Evolutionary conservation across 108 stramenopile species (phyloP), one percentile per base, ranked within the genome.

Genomic region (Stephanodiscus triporus): DNA sequence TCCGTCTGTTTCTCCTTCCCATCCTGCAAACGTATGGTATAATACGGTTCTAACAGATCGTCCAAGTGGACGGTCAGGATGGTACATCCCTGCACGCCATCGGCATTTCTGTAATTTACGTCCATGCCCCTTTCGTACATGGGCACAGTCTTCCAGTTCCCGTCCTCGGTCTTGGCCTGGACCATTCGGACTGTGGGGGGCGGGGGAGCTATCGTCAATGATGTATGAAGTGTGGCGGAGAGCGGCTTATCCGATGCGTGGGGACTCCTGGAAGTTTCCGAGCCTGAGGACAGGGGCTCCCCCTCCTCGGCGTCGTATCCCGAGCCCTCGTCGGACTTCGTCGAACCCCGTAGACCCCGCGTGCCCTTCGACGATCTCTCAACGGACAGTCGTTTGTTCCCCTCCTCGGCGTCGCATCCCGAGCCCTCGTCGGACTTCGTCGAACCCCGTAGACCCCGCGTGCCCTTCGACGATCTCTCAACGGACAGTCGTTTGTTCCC

Each of bases 1-100:
- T 81, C 80, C 16, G 84, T 85, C 78, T 85, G 84, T 63, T 85
- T 85, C 65, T 85, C 84, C 40, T 63, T 73, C 65, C 84, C 84
- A 47, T 78, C 76, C 23, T 70, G 64, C 30, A 85, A 43, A 14
- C 62, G 59, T 4, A 85, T 66, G 3, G 77, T 63, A 30, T 85
- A 85, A 58, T 83, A 85, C 32, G 84, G 81, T 23, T 75, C 81
- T 47, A 85, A 24, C 64, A 80, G 43, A 78, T 85, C 84, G 60
- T 85, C 84, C 8, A 83, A 51, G 53, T 85, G 81, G 26, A 68
- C 37, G 10, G 64, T 58, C 17, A 81, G 43, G 36, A 81, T 60
- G 24, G 30, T 68, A 6, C 68, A 68, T 10, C 26, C 38, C 9
- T 54, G 49, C 40, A 67, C 59, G 34, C 80, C 80, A 6, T 64